Conservation (phyloP, 2,329 filamentous ascomycete genomes). For the Chrysosporium keratinophilum region DNA sequence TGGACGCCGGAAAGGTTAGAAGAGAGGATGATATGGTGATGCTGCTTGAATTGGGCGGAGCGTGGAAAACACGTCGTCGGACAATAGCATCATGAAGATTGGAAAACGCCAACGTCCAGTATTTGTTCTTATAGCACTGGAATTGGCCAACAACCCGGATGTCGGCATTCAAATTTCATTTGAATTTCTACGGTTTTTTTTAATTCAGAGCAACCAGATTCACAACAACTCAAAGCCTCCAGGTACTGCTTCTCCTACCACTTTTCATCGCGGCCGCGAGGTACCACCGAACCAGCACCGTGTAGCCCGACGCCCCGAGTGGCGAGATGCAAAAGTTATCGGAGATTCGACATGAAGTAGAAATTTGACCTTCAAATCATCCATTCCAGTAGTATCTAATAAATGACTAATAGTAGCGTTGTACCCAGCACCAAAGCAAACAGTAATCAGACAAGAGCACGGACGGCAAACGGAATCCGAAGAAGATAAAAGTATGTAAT, state of each 20-base stretch:
- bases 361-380: background rate
- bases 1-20: too few species aligned
- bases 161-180: background rate
- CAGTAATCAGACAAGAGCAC: slow-evolving; percentile 2
- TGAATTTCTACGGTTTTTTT: background rate
- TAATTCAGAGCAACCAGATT: background rate
- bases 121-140: too few species aligned
- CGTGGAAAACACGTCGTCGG: too few species aligned
- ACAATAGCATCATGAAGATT: too few species aligned
- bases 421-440: background rate
- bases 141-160: too few species aligned
- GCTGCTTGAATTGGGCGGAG: too few species aligned
- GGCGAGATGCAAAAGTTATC: background rate
- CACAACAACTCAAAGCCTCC: background rate
- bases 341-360: background rate
- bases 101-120: too few species aligned
- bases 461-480: background rate
- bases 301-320: background rate
- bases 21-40: too few species aligned
- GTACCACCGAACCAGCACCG: slow-evolving; percentile 3
- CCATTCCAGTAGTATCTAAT: slow-evolving; percentile 11
- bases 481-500: background rate
- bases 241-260: background rate
- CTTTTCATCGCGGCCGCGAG: background rate
- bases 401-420: background rate